Conservation (phyloP, 2,329 filamentous ascomycete genomes). For the Fusarium virguliforme region DNA sequence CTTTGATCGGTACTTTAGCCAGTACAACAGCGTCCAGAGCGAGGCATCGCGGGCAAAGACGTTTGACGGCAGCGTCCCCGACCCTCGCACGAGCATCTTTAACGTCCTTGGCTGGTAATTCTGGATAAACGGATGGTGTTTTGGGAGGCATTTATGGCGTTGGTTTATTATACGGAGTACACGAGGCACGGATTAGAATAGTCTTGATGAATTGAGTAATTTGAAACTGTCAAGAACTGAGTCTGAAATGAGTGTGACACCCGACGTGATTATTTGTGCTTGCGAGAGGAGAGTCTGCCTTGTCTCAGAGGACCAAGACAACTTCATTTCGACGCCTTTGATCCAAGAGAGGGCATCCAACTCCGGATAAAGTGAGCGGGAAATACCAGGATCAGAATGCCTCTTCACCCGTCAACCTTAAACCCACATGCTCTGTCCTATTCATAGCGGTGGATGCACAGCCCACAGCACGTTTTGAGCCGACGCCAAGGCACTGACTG, state of each 20-base stretch:
- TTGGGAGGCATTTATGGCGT: constrained; percentile 22
- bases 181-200: constrained; percentile 22
- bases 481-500: neutral
- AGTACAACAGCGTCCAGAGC: constrained; percentile 48
- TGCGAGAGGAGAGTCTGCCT: neutral
- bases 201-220: constrained; percentile 29
- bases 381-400: neutral
- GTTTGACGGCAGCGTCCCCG: constrained; percentile 45
- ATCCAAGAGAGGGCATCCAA: neutral
- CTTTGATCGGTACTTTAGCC: constrained; percentile 48
- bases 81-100: constrained; percentile 47
- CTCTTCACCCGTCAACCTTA: neutral
- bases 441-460: neutral
- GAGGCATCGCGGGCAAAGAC: constrained; percentile 42
- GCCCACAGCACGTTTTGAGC: neutral
- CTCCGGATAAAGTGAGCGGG: neutral
- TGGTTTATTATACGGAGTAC: constrained; percentile 17
- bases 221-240: neutral
- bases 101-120: constrained; percentile 48
- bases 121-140: constrained; percentile 6
- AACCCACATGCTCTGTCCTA: neutral
- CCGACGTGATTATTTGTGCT: neutral
- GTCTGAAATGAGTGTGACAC: constrained; percentile 6
- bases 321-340: neutral
- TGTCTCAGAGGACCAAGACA: neutral